Evolutionary conservation across 257 asterid species (phyloP), one percentile per base, ranked within the genome.

Genomic region (Penstemon barbatus): DNA sequence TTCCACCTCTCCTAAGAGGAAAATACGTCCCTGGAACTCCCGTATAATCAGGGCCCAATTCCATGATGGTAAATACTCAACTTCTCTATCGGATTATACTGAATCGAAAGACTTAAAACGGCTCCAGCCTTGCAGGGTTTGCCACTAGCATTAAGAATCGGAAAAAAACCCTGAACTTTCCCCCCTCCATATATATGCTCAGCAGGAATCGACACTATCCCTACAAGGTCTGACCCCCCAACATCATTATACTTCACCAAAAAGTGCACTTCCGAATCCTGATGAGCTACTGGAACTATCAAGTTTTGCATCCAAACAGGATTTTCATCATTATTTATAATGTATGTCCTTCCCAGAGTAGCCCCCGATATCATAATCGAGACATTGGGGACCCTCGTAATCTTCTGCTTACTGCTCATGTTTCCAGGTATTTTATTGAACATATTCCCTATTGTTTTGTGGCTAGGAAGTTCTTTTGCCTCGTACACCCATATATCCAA

Each of bases 391-490:
- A 89, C 99, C 61, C 98, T 94, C 41, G 98, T 91, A 71, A 86
- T 91, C 82, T 91, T 91, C 46, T 79, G 74, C 76, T 86, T 93
- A 81, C 76, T 75, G 71, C 85, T 84, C 90, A 84, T 57, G 9
- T 79, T 91, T 7, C 93, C 95, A 0, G 98, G 96, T 51, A 92
- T 78, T 68, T 18, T 88, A 63, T 81, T 86, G 74, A 94, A 82
- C 97, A 94, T 73, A 68, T 94, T 97, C 43, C 97, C 97, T 9
- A 94, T 19, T 6, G 96, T 94, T 78, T 81, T 91, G 82, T 89
- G 99, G 83, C 91, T 94, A 18, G 99, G 99, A 63, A 94, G 97
- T 78, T 94, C 87, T 68, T 91, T 94, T 2, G 99, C 99, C 68
- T 89, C 95, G 49, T 74, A 64, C 15, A 94, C 84, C 92, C 90